Evolutionary conservation across 2,329 filamentous ascomycete species (phyloP), one percentile per base, ranked within the genome.

Genomic region (Exophiala viscosa): DNA sequence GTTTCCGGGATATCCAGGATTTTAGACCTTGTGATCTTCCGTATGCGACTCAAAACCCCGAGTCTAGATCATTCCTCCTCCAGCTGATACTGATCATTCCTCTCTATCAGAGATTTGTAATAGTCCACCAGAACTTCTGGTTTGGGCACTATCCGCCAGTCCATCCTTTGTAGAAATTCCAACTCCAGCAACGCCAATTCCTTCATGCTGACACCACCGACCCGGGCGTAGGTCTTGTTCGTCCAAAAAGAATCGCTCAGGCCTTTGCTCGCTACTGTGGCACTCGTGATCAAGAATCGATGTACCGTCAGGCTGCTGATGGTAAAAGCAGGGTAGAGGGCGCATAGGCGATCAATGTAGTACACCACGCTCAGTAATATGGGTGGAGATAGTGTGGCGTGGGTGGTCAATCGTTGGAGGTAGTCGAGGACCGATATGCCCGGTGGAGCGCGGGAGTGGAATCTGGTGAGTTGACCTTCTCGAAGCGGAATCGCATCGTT

Each of bases 341-440:
- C 86, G 70, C 92, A 99, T 17, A 99, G 80, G 31, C 90, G 86
- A 72, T 99, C 93, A 65, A 99, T 97, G 66, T 97, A 99, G 68
- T 95, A 99, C 52, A 99, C 93, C 90, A 99, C 97, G 62, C 91
- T 93, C 33, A 99, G 82, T n/a, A 99, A 79, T 45, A 99, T 86
- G 0, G 93, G 92, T 10, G 93, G 91, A 5, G 90, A 90, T 2
- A 99, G 79, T 0, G 92, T 96, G 20, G 93, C 93, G 68, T 99
- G 93, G 54, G 90, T 90, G 18, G 95, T 93, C 52, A 99, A 78
- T 58, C 93, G 86, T 65, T 93, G 88, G 33, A 99, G 80, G 68
- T 99, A 99, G 69, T 99, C 93, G 57, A 86, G 79, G 31, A 99
- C 92, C 20, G 90, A 96, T 54, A 99, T 99, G 47, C 88, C 91